Evolutionary conservation across 2,329 filamentous ascomycete species (phyloP).

Genomic region (Pestalotiopsis sp.): DNA sequence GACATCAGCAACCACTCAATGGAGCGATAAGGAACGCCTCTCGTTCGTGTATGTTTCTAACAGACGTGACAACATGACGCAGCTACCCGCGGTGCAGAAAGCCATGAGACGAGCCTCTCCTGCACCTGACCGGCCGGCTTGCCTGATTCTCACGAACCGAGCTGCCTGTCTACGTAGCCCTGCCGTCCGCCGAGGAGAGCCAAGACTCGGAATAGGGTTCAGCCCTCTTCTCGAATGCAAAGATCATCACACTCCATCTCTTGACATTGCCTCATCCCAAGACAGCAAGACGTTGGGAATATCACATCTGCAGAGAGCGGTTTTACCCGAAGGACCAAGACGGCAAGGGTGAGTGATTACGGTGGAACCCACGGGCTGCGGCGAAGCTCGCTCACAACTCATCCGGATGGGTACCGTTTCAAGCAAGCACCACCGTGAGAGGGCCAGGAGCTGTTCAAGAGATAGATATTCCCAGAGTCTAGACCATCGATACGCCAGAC

Average conservation of each 20-base stretch:
- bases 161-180: not conserved
- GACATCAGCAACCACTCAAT: not conserved
- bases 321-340: conserved; percentile 7
- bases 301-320: not conserved
- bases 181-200: not conserved
- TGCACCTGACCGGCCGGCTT: not conserved
- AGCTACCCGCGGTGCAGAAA: not conserved
- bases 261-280: not conserved
- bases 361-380: not conserved
- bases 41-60: not conserved
- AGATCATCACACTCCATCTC: not conserved
- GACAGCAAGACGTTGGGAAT: conserved; percentile 1
- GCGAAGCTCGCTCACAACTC: not conserved
- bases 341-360: not conserved
- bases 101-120: not conserved
- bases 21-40: not conserved
- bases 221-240: not conserved
- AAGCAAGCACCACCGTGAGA: not conserved
- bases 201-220: not conserved
- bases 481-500: not conserved
- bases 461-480: not conserved
- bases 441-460: not conserved
- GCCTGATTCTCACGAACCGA: not conserved
- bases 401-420: conserved; percentile 6
- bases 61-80: not conserved